A percentile compares a stretch with the other conserved stretches of the same genome.
phyloP scores from a whole-genome alignment of 2,329 filamentous ascomycete genomes.

The Colletotrichum liriopes region DNA sequence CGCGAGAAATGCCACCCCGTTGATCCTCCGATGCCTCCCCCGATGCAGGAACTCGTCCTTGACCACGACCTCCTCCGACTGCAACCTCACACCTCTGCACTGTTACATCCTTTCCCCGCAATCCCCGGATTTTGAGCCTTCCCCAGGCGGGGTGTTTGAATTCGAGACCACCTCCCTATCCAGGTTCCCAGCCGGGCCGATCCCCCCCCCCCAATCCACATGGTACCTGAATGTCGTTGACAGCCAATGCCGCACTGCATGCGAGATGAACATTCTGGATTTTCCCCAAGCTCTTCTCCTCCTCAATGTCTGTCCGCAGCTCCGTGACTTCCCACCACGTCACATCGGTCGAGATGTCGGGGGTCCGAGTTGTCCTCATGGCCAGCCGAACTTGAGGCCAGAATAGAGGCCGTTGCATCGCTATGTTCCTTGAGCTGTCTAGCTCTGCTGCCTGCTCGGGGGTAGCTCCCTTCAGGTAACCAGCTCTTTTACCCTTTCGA shows the following conservation, averaged over 20 bases:
- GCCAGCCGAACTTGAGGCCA: not conserved
- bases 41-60: conserved; percentile 37
- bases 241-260: not conserved
- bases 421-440: not conserved
- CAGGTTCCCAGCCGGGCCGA: conserved; percentile 1
- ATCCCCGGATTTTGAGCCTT: conserved; percentile 32
- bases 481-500: not conserved
- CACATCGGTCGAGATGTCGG: conserved; percentile 2
- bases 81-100: conserved; percentile 16
- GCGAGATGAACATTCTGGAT: not conserved
- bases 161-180: conserved; percentile 1
- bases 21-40: conserved; percentile 18
- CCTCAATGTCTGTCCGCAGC: not conserved
- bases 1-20: not conserved
- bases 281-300: not conserved
- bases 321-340: not conserved
- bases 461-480: not conserved
- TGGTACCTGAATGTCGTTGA: not conserved
- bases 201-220: conserved; percentile 3
- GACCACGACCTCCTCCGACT: conserved; percentile 21
- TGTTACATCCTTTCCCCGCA: conserved; percentile 19
- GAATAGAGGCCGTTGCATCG: not conserved
- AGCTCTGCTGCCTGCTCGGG: not conserved
- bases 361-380: conserved; percentile 1
- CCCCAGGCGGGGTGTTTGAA: not conserved